These are phyloP conservation scores for Xerocomus nothofagi DNA, from an alignment of 1,284 basidiomycete genomes.

Conservation along the genomic window DNA sequence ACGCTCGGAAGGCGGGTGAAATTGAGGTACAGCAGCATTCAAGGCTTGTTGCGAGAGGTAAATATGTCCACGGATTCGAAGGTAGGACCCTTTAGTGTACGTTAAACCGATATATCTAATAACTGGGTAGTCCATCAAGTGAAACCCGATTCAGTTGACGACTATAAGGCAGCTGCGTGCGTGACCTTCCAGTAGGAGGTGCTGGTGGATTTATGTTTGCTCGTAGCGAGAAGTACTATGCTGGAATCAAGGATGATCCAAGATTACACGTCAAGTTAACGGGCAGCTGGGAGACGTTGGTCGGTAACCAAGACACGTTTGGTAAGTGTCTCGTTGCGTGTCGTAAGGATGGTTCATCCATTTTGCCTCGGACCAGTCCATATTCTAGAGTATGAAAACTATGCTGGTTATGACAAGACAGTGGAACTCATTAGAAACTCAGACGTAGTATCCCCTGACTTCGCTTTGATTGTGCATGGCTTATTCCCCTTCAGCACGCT, in stretches of 20 bases:
- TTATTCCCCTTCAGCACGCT: slow-evolving; percentile 48
- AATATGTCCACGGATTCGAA: slow-evolving; percentile 88
- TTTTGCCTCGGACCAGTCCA: slow-evolving; percentile 46
- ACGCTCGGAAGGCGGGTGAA: slow-evolving; percentile 82
- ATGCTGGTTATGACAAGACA: slow-evolving; percentile 79
- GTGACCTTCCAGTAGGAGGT: slow-evolving; percentile 33
- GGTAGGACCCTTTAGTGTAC: slow-evolving; percentile 48
- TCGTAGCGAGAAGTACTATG: slow-evolving; percentile 76
- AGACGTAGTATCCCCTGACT: slow-evolving; percentile 43
- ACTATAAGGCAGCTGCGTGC: slow-evolving; percentile 86
- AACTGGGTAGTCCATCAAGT: slow-evolving; percentile 70
- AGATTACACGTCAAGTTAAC: slow-evolving; percentile 82
- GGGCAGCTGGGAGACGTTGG: slow-evolving; percentile 86
- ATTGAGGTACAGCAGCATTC: slow-evolving; percentile 78
- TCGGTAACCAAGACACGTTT: slow-evolving; percentile 88
- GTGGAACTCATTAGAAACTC: slow-evolving; percentile 58
- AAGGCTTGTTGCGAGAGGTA: slow-evolving; percentile 79
- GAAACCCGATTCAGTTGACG: slow-evolving; percentile 73
- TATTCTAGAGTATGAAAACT: slow-evolving; percentile 89
- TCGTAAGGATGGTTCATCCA: background rate
- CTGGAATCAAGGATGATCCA: slow-evolving; percentile 69
- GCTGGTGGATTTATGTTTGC: slow-evolving; percentile 12
- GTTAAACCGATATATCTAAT: slow-evolving; percentile 4
- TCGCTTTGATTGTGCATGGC: slow-evolving; percentile 1
- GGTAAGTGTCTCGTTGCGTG: slow-evolving; percentile 28